Base-by-base conservation (phyloP, 1,284 basidiomycete genomes). In the Grifola frondosa region DNA sequence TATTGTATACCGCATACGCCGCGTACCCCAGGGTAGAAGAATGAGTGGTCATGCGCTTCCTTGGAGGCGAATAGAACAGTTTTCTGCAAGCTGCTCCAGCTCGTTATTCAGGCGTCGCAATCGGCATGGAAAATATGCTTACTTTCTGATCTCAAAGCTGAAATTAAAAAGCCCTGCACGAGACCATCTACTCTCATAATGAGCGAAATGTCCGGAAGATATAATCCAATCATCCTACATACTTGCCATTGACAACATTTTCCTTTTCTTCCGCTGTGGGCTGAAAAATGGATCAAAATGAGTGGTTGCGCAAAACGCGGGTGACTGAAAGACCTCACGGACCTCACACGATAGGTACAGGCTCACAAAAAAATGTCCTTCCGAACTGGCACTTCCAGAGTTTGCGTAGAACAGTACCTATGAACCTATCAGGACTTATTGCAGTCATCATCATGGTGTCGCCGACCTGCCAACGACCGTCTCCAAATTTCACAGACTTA, bases 111-210 rank as follows among this genome's bases (percentile, higher is more conserved):
- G 28, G 12, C 13, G 25, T 16, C 50, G 42, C 30, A 33, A n/a
- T 26, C n/a, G 9, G 11, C 1, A n/a, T 9, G n/a, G 11, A 5
- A 10, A n/a, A 10, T 3, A 44, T 39, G 40, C 68, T 45, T 51
- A 84, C 84, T 77, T 83, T 60, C 79, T 79, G 53, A 94, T 71
- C 60, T 91, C 90, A 59, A 94, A 92, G 48, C 77, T 82, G 63
- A 94, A 94, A 58, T 84, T 88, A 68, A 81, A 93, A 16, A 84
- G 66, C 2, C 91, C 91, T 48, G 90, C 84, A n/a, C 91, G 78
- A 12, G 77, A 66, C 91, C 91, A 94, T 65, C 83, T 86, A 36
- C 10, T 11, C 13, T 13, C 8, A 16, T 30, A 12, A 22, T 17
- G 16, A 21, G 23, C 13, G 16, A 3, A 22, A 44, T 23, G 30